Evolutionary conservation across 139 green algal genomes (phyloP).

Genomic region (Astrephomene gubernaculifera): DNA sequence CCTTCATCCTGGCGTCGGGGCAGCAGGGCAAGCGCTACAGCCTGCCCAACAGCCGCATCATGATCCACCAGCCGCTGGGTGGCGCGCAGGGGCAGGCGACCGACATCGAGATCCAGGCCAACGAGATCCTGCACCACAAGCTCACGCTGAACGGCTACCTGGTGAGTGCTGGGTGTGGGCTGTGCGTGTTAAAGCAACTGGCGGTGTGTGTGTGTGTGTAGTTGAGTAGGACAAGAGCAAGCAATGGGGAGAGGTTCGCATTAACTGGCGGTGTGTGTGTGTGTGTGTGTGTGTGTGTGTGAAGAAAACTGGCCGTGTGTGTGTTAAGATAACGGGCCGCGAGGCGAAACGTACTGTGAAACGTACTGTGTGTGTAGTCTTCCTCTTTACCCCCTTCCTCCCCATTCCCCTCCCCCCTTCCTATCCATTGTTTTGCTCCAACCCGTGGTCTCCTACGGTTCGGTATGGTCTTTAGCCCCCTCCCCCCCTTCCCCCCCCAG

Average conservation of each 20-base stretch:
- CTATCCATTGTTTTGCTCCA: too few relatives aligned
- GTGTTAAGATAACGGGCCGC: not conserved
- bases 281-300: not conserved
- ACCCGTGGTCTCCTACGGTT: too few relatives aligned
- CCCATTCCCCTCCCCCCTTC: too few relatives aligned
- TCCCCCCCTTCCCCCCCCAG: too few relatives aligned
- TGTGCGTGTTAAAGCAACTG: not conserved
- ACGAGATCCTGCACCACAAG: constrained; percentile 99
- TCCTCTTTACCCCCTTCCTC: too few relatives aligned
- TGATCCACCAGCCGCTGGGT: constrained; percentile 99
- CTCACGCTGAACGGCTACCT: constrained; percentile 98
- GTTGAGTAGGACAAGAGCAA: too few relatives aligned
- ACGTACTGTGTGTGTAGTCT: too few relatives aligned
- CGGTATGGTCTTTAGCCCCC: too few relatives aligned
- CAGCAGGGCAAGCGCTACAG: constrained; percentile 97
- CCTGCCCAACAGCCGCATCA: constrained; percentile 98
- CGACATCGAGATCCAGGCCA: constrained; percentile 99
- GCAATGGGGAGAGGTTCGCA: too few relatives aligned
- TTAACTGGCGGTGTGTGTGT: too few relatives aligned
- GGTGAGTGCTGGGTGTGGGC: constrained; percentile 36
- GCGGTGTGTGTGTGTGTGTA: not conserved
- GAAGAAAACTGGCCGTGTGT: not conserved
- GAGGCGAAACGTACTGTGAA: too few relatives aligned
- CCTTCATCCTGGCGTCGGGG: constrained; percentile 96
- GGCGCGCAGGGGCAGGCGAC: constrained; percentile 98